Evolutionary conservation across 139 green algal species (phyloP).

Genomic region (Chlorokybus atmophyticus): DNA sequence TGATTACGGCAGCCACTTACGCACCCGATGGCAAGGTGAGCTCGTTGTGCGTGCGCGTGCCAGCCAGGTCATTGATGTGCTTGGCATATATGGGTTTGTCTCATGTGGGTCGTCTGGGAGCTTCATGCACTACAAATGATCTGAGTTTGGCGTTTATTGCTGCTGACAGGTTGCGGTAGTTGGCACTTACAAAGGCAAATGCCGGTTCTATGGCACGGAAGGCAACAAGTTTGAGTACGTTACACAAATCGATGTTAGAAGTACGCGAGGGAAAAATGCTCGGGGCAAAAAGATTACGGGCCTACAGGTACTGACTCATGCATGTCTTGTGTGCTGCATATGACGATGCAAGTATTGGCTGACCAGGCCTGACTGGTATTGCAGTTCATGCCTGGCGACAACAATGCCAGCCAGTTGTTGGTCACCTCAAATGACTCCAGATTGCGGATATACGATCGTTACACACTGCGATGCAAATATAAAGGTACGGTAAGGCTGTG

Average conservation of each 20-base stretch:
- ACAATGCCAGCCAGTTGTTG: slow-evolving; percentile 39
- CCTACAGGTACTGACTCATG: slow-evolving; percentile 21
- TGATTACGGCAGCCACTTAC: slow-evolving; percentile 74
- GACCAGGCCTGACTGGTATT: background rate
- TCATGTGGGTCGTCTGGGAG: background rate
- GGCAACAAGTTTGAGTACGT: slow-evolving; percentile 55
- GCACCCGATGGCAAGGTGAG: slow-evolving; percentile 35
- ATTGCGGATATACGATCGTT: slow-evolving; percentile 43
- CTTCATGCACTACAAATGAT: background rate
- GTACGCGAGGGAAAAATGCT: slow-evolving; percentile 42
- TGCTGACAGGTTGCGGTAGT: slow-evolving; percentile 14
- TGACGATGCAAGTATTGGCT: background rate
- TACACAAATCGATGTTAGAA: slow-evolving; percentile 46
- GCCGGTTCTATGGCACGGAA: slow-evolving; percentile 45
- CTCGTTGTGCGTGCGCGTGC: slow-evolving; percentile 16
- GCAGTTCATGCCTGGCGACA: slow-evolving; percentile 37
- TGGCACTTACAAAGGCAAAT: slow-evolving; percentile 40
- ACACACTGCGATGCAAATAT: slow-evolving; percentile 63
- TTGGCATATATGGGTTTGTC: background rate
- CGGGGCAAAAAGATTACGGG: slow-evolving; percentile 66
- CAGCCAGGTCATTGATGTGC: background rate
- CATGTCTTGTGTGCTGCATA: too few species aligned
- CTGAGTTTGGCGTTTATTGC: background rate
- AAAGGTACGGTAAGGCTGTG: slow-evolving; percentile 49
- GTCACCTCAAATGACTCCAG: slow-evolving; percentile 77